Percentiles rank a stretch among this genome's conserved stretches.
These are phyloP conservation scores for Crithidia fasciculata DNA, from an alignment of 208 protist genomes.

Conservation along the genomic window DNA sequence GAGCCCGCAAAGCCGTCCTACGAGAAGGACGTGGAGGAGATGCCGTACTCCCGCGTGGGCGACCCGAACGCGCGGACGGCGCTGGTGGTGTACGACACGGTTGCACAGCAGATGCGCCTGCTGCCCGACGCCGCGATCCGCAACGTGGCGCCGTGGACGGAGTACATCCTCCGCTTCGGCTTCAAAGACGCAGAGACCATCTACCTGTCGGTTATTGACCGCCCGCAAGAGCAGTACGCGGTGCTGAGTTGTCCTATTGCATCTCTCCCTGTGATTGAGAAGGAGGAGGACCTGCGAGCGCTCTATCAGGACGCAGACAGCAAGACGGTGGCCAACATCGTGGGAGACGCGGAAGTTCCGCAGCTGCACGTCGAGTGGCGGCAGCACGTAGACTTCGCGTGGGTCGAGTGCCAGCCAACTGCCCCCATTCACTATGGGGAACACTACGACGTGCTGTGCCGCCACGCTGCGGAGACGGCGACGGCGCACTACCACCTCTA, in stretches of 20 bases:
- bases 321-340: conserved; percentile 21
- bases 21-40: conserved; percentile 50
- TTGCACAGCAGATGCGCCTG: conserved; percentile 37
- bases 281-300: conserved; percentile 33
- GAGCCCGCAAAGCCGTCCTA: conserved; percentile 17
- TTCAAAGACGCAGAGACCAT: conserved; percentile 72
- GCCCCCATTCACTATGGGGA: conserved; percentile 58
- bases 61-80: conserved; percentile 71
- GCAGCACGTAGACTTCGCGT: conserved; percentile 75
- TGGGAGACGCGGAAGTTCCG: conserved; percentile 13
- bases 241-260: conserved; percentile 68
- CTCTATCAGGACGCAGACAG: conserved; percentile 32
- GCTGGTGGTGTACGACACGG: conserved; percentile 62
- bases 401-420: conserved; percentile 66
- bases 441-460: conserved; percentile 58
- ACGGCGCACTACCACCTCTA: conserved; percentile 78
- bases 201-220: conserved; percentile 69
- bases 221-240: conserved; percentile 74
- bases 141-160: conserved; percentile 56
- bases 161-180: conserved; percentile 88
- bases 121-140: conserved; percentile 54
- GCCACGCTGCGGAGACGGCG: conserved; percentile 55
- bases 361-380: conserved; percentile 47
- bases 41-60: conserved; percentile 83
- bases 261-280: conserved; percentile 44